These are phyloP conservation scores for Babesia divergens DNA, from an alignment of 169 alveolate genomes.

Conservation along the genomic window DNA sequence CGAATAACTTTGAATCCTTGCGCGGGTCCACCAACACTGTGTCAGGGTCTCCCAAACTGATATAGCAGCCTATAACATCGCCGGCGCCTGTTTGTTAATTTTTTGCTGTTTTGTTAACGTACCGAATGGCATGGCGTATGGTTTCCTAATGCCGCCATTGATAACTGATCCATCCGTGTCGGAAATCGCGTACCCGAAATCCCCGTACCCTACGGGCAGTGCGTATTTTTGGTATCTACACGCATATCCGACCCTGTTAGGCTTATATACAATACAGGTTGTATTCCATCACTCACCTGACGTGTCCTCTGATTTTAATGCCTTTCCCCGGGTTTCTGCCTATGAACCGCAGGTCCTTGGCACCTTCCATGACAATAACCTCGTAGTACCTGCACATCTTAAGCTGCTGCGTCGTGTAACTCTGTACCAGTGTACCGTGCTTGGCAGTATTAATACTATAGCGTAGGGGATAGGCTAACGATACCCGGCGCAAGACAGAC, in stretches of 20 bases:
- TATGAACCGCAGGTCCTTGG: conserved; percentile 27
- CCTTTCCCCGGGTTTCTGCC: neutral
- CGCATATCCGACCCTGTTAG: conserved; percentile 82
- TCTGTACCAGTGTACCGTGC: no score
- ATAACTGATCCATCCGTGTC: conserved; percentile 51
- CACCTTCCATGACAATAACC: conserved; percentile 21
- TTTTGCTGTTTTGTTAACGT: neutral
- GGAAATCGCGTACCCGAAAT: conserved; percentile 65
- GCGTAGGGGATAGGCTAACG: neutral
- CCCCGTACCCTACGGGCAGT: conserved; percentile 74
- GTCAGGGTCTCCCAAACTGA: conserved; percentile 60
- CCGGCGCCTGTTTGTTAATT: conserved; percentile 36
- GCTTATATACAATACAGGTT: conserved; percentile 17
- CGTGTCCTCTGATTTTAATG: conserved; percentile 28
- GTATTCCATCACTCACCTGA: conserved; percentile 31
- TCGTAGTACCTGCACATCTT: conserved; percentile 71
- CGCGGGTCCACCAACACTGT: conserved; percentile 77
- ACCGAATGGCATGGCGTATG: conserved; percentile 51
- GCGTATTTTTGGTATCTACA: conserved; percentile 83
- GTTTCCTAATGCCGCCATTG: conserved; percentile 1
- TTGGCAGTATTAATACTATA: neutral
- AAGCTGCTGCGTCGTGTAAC: no score
- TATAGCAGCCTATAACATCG: conserved; percentile 73
- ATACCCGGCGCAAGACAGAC: neutral
- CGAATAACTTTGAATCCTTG: conserved; percentile 75